Base-by-base conservation (phyloP, 148 eudicot genomes). In the Rhododendron kiyosumense region DNA sequence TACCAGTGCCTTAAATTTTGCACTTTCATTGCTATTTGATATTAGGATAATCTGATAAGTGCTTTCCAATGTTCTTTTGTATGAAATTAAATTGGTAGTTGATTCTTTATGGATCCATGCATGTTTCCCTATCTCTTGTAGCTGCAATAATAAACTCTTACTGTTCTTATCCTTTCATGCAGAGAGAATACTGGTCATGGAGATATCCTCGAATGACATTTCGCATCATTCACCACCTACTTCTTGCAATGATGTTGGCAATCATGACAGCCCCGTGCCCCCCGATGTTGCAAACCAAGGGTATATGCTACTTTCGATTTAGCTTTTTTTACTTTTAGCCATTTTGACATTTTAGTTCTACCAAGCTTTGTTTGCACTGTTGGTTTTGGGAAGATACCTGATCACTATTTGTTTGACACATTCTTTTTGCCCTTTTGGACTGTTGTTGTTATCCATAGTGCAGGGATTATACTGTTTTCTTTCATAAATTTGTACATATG, bases 191-290 rank as follows among this genome's bases (percentile, higher is more conserved):
- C n/a, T 54, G 59, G 0, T 43, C 15, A 87, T 87, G 87, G 89
- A 87, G 52, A 45, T 67, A 8, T 83, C 73, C 38, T 20, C 85
- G 14, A 85, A 81, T 34, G 87, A 81, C 81, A 71, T 46, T 81
- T 41, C 52, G 3, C 80, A 83, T 88, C 90, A 87, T 83, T 43
- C 51, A 79, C 83, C 90, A 81, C 45, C 88, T 89, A 54, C 61
- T 18, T 74, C 81, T 61, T 54, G 81, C 32, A 49, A 52, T 82
- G 88, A 82, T 26, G 20, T 85, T 45, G 36, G 38, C 32, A 79
- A 87, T 22, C 79, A 85, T 36, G 82, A 85, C 30, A 71, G 82
- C 77, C 26, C 46, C 46, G 18, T 81, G 82, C 26, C 78, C 48
- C 79, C 87, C 6, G 78, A 59, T 80, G 59, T 51, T 73, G 24